Base-by-base conservation (phyloP, 1,284 basidiomycete genomes). In the Veloboletus limbatus region DNA sequence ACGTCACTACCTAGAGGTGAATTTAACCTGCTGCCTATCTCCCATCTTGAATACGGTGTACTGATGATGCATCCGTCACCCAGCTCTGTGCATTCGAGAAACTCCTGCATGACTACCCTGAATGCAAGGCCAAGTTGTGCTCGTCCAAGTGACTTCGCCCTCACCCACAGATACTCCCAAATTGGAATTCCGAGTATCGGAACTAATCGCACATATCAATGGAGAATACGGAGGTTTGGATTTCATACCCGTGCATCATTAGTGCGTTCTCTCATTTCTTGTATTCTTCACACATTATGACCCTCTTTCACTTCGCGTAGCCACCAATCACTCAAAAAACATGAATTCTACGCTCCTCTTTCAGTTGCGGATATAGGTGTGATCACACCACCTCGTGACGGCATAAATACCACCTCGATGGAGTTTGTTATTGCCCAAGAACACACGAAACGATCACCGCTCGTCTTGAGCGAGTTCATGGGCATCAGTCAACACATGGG, bases 331-430 rank as follows among this genome's bases (percentile, higher is more conserved):
- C 87, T 99, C 59, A 96, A 97, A 66, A 91, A 92, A 66, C 93
- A 98, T 69, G 96, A 99, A 69, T 99, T 97, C 71, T 98, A 97
- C 70, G 96, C 93, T 1, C 78, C 99, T n/a, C 77, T 99, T 17
- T 88, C 85, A 22, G 94, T 94, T 1, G 96, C 96, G 10, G 96
- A 98, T 67, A 78, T 99, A 18, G 95, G 90, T 8, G 85, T 99
- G 21, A 97, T 98, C 69, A 99, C 96, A 0, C 93, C 93, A 0
- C 79, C 98, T 7, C 84, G 96, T 24, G 96, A 99, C 63, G 96
- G 96, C 8, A 98, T 99, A 96, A 98, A 99, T 76, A 98, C 97
- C 8, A 98, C 94, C 0, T 87, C 83, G 40, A 98, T 98, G 95
- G 96, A 98, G 71, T 98, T 92, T 69, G 90, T 97, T 38, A 87